Percentiles rank a stretch among this genome's conserved stretches.
phyloP scores from a whole-genome alignment of 192 early-diverging fungal genomes.

The Phycomyces blakesleeanus region DNA sequence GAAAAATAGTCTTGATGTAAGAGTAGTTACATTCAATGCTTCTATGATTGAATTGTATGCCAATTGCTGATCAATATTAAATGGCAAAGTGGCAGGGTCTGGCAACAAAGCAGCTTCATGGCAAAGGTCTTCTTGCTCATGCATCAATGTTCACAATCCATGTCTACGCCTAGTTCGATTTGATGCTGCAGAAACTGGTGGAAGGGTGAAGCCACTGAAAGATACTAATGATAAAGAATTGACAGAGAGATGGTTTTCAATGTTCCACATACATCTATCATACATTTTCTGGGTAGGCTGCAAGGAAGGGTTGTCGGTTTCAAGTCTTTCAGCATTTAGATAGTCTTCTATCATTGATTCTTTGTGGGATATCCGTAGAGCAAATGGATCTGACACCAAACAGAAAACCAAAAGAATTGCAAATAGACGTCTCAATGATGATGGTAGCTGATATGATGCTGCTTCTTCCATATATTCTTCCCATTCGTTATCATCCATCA shows the following conservation, averaged over 20 bases:
- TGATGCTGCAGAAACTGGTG: not conserved
- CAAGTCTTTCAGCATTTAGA: not conserved
- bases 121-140: too few species aligned
- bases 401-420: not conserved
- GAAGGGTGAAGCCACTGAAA: not conserved
- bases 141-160: too few species aligned
- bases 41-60: not conserved
- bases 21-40: not conserved
- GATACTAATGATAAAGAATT: not conserved
- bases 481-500: slow-evolving; percentile 2
- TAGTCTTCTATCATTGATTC: not conserved
- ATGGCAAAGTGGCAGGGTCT: not conserved
- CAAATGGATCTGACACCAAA: not conserved
- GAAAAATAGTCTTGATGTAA: not conserved
- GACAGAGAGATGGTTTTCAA: not conserved
- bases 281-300: not conserved
- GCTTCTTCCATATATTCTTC: not conserved
- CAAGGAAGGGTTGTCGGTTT: not conserved
- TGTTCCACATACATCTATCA: not conserved
- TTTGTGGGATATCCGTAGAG: not conserved
- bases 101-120: too few species aligned
- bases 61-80: not conserved
- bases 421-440: not conserved
- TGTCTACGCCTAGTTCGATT: too few species aligned
- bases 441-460: not conserved